A percentile compares a stretch with the other conserved stretches of the same genome.
Evolutionary conservation across 805 yeast genomes (phyloP).

Genomic region (Saccharomyces jurei): DNA sequence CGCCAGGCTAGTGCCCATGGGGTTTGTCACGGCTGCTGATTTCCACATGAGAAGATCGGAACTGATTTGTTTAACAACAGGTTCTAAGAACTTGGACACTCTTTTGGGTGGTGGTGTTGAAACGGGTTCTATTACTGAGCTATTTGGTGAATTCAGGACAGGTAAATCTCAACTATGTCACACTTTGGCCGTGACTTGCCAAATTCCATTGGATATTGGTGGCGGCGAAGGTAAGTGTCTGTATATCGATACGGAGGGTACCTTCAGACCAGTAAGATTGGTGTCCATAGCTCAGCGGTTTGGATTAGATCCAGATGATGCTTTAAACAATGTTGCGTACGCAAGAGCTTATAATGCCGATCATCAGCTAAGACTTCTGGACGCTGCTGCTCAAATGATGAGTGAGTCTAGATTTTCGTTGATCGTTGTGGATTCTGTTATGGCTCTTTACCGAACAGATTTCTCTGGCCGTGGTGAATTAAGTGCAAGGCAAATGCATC

Average conservation of each 20-base stretch:
- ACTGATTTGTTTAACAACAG: conserved; percentile 88
- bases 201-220: conserved; percentile 90
- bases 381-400: conserved; percentile 94
- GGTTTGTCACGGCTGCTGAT: conserved; percentile 94
- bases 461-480: conserved; percentile 92
- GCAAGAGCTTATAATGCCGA: conserved; percentile 97
- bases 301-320: conserved; percentile 86
- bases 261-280: conserved; percentile 86
- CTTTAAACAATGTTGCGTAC: conserved; percentile 93
- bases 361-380: conserved; percentile 80
- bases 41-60: conserved; percentile 85
- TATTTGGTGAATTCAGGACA: conserved; percentile 95
- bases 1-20: conserved; percentile 82
- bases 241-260: conserved; percentile 94
- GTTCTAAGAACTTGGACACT: conserved; percentile 89
- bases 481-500: conserved; percentile 88
- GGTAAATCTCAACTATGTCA: conserved; percentile 97
- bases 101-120: conserved; percentile 94
- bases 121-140: conserved; percentile 93
- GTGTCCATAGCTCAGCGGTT: conserved; percentile 86
- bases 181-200: conserved; percentile 94
- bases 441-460: conserved; percentile 94
- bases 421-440: conserved; percentile 90
- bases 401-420: conserved; percentile 84
- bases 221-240: conserved; percentile 98